phyloP scores from a whole-genome alignment of 805 yeast species.

The Ogataea nonfermentans region DNA sequence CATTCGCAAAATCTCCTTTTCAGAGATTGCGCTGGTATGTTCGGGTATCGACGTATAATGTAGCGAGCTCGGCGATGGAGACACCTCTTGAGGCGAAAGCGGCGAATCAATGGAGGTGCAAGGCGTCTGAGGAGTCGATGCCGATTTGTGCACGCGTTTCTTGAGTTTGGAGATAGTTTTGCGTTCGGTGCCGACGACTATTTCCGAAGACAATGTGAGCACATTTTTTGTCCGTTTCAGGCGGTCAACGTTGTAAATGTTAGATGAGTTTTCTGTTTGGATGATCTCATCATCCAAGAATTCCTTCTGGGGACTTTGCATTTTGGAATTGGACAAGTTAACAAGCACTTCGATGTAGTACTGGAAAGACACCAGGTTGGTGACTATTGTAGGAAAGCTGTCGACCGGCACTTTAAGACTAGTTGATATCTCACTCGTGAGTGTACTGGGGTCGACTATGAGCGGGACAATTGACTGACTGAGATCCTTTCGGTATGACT shows the following conservation, averaged over 20 bases:
- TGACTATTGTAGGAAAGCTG: constrained; percentile 77
- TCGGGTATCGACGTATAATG: constrained; percentile 15
- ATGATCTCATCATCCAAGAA: constrained; percentile 27
- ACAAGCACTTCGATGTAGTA: constrained; percentile 81
- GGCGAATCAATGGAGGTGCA: constrained; percentile 7
- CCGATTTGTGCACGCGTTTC: constrained; percentile 7
- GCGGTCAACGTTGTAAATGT: constrained; percentile 75
- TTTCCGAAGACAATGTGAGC: constrained; percentile 75
- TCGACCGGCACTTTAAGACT: constrained; percentile 76
- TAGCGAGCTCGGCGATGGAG: constrained; percentile 6
- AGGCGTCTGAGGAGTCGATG: constrained; percentile 6
- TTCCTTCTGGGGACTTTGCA: constrained; percentile 18
- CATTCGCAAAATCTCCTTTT: constrained; percentile 54
- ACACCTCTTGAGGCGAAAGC: constrained; percentile 4
- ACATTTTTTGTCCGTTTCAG: constrained; percentile 75
- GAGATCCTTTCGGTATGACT: constrained; percentile 80
- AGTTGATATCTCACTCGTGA: constrained; percentile 56
- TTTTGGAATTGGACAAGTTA: constrained; percentile 61
- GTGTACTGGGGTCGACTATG: constrained; percentile 67
- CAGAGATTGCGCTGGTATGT: constrained; percentile 37
- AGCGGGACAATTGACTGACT: constrained; percentile 76
- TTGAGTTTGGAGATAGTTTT: constrained; percentile 32
- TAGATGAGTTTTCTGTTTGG: constrained; percentile 17
- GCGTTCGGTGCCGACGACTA: constrained; percentile 77
- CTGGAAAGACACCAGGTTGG: constrained; percentile 73